Base-by-base conservation (phyloP, 345 rosid species). In the Salix dunnii region DNA sequence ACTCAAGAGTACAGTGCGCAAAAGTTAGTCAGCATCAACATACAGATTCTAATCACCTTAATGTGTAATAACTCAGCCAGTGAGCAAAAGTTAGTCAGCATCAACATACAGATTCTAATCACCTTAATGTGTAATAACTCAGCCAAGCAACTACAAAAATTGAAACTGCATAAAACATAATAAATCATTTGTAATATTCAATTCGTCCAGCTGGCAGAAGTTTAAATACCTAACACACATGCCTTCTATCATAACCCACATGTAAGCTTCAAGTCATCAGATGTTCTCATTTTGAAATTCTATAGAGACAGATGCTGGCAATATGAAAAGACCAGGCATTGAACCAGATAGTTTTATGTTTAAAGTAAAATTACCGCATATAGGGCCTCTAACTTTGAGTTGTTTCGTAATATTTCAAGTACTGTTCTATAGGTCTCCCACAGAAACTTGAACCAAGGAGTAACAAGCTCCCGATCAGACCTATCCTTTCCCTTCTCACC, bases 371-470 rank as follows among this genome's bases (percentile, higher is more conserved):
- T 75, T 90, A 94, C 99, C 94, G 99, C 97, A 86, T 96, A 96
- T 6, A 96, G 87, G 3, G 94, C 93, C 89, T 96, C 99, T 86
- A 96, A 72, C 92, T 96, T 96, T 18, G 99, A 96, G 84, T 94
- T 96, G 85, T 96, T 96, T 43, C 98, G 83, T 78, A 96, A 77
- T 30, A 96, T 94, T 80, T 96, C 99, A 77, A 96, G 99, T 48
- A 96, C 99, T 2, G 99, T 92, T 80, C 99, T 90, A 81, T 94
- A 96, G 3, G 99, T 94, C 91, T 96, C 99, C 99, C 99, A 96
- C 83, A 96, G 76, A 83, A 96, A 96, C 90, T 96, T 96, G 86
- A 96, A 96, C 98, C 99, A 96, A 3, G 99, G 99, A 14, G 98
- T 96, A 76, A 96, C 99, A 61, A 96, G 88, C 72, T 96, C 98